Evolutionary conservation across 208 protist genomes (phyloP), one percentile per base, ranked within the genome.

Genomic region (Leishmania mexicana): DNA sequence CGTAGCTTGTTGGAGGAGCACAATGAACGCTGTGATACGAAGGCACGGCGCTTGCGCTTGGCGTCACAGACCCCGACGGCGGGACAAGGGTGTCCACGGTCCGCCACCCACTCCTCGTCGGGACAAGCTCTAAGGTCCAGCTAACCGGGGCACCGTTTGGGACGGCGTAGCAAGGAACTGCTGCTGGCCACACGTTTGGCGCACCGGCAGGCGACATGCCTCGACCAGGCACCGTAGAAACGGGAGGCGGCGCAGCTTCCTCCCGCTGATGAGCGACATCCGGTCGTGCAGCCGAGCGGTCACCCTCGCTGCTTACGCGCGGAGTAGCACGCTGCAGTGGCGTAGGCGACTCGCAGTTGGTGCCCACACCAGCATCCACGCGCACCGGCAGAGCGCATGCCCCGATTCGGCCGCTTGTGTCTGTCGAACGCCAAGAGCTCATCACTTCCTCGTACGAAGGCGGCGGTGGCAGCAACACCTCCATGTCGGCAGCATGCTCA

Each of bases 381-480:
- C 81, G 81, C 31, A 71, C 47, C 5, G 15, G 35, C 38, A 38
- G 49, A 35, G 57, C 57, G 28, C 53, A n/a, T 19, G 7, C 2
- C 53, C 49, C n/a, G 13, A 35, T 76, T 40, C 24, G 3, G 53
- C 70, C 13, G 6, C 5, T 76, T 17, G 13, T n/a, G 57, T 38
- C 28, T 19, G 15, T 77, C 28, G 21, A 28, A 54, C 24, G 68
- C 40, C 24, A 74, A 74, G 42, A 35, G 42, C 75, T 21, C 75
- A 76, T 76, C 53, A 70, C 81, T n/a, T 84, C 81, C n/a, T 74
- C 81, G 31, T 84, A 84, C 6, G 74, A 67, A 19, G 81, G 81
- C 35, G 81, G 81, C 17, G 72, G 72, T 45, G 51, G 51, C 72
- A 21, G 47, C 47, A 40, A 21, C 47, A n/a, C 49, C 17, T 62